These are phyloP conservation scores for Podospora anserina DNA, from an alignment of 495 filamentous ascomycete genomes.

Conservation along the genomic window DNA sequence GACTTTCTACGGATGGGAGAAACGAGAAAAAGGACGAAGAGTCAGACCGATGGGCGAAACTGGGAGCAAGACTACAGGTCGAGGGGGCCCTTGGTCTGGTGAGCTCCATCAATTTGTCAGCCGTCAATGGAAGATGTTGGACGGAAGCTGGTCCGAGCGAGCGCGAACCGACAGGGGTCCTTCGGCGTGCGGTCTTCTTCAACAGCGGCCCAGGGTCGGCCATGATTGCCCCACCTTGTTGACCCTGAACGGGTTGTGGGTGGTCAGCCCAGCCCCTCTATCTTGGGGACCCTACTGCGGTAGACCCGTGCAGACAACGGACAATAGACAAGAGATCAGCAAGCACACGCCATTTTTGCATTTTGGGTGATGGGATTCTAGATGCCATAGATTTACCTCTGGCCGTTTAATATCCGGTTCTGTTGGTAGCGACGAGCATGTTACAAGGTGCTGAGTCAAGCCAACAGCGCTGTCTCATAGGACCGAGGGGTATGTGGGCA, in stretches of 20 bases:
- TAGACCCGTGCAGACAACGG: neutral
- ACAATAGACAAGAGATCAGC: neutral
- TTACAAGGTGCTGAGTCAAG: neutral
- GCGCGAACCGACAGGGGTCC: neutral
- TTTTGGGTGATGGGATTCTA: neutral
- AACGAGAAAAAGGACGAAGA: neutral
- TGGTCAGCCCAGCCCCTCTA: neutral
- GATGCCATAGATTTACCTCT: neutral
- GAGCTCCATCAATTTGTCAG: conserved; percentile 21
- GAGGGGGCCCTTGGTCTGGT: conserved; percentile 9
- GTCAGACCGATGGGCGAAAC: conserved; percentile 14
- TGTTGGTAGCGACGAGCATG: neutral
- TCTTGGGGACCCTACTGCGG: neutral
- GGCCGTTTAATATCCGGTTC: neutral
- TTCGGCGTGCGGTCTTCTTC: neutral
- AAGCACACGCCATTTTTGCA: neutral
- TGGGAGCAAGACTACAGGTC: neutral
- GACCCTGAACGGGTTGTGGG: neutral
- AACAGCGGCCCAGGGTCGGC: neutral
- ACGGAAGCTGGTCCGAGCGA: conserved; percentile 4
- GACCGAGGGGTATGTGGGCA: neutral
- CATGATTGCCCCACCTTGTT: neutral
- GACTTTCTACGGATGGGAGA: neutral
- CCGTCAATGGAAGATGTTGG: conserved; percentile 6
- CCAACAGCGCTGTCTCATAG: neutral